phyloP scores from a whole-genome alignment of 1,284 basidiomycete genomes.

The Austropuccinia psidii region DNA sequence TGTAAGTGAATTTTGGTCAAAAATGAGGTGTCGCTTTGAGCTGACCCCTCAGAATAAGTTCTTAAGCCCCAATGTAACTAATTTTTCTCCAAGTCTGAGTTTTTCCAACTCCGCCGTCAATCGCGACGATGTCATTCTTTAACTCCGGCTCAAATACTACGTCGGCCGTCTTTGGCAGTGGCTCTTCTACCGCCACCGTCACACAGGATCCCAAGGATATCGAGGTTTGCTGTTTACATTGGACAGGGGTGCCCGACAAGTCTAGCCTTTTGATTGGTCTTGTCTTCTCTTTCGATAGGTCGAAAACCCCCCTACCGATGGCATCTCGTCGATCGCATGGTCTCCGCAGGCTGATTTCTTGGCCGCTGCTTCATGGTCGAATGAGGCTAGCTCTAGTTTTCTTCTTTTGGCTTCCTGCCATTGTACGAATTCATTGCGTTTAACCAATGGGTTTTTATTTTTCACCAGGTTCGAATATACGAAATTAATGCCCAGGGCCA shows the following conservation, averaged over 20 bases:
- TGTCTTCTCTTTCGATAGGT: slow-evolving; percentile 56
- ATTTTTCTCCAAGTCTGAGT: no score
- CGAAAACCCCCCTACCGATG: slow-evolving; percentile 48
- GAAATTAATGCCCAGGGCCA: slow-evolving; percentile 53
- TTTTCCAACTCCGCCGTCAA: no score
- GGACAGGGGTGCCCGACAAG: no score
- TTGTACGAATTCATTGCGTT: slow-evolving; percentile 61
- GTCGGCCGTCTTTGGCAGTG: slow-evolving; percentile 12
- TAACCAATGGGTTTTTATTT: slow-evolving; percentile 55
- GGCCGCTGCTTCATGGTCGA: slow-evolving; percentile 49
- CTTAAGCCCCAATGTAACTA: no score
- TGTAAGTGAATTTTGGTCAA: no score
- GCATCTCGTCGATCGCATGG: slow-evolving; percentile 47
- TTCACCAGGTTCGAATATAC: slow-evolving; percentile 56
- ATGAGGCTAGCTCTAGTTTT: slow-evolving; percentile 41
- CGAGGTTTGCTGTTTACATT: slow-evolving; percentile 17
- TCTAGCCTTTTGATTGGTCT: no score
- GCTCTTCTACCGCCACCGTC: slow-evolving; percentile 7
- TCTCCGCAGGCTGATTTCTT: slow-evolving; percentile 49
- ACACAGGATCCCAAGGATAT: slow-evolving; percentile 23
- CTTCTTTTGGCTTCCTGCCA: background rate
- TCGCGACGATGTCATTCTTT: slow-evolving; percentile 37
- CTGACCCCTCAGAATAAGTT: no score
- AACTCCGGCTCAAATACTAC: slow-evolving; percentile 9
- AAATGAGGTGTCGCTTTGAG: no score